Percentiles rank a stretch among this genome's conserved stretches.
Evolutionary conservation across 108 stramenopile genomes (phyloP).

Genomic region (Phaeodactylum tricornutum): DNA sequence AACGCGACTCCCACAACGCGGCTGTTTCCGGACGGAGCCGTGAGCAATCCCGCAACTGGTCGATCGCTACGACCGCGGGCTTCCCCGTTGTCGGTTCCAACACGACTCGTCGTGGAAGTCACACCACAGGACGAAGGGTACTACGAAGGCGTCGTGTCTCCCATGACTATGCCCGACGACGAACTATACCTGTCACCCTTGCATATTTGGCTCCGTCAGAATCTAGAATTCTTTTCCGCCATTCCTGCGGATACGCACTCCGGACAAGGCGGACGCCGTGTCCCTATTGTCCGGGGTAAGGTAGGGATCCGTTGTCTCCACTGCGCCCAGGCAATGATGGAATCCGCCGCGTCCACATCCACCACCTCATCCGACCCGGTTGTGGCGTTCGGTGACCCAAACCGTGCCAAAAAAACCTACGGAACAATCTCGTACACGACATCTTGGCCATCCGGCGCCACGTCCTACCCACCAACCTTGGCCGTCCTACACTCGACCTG

Average conservation of each 20-base stretch:
- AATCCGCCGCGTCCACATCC: background rate
- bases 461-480: slow-evolving; percentile 34
- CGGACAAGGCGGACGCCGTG: slow-evolving; percentile 14
- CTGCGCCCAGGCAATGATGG: slow-evolving; percentile 23
- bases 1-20: background rate
- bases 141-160: slow-evolving; percentile 29
- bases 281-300: slow-evolving; percentile 23
- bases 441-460: slow-evolving; percentile 25
- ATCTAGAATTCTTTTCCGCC: slow-evolving; percentile 43
- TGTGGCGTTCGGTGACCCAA: too few species aligned
- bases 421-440: too few species aligned
- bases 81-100: background rate
- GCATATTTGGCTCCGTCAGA: slow-evolving; percentile 24
- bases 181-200: slow-evolving; percentile 19
- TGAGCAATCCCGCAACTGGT: slow-evolving; percentile 1
- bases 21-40: background rate
- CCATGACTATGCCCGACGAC: slow-evolving; percentile 31
- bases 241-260: slow-evolving; percentile 10
- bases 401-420: too few species aligned
- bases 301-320: slow-evolving; percentile 54
- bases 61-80: background rate
- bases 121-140: slow-evolving; percentile 35
- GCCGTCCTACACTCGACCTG: slow-evolving; percentile 21
- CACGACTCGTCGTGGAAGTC: too few species aligned
- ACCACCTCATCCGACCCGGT: background rate